Percentiles rank a stretch among this genome's conserved stretches.
Evolutionary conservation across 2,329 filamentous ascomycete genomes (phyloP).

Genomic region (Colletotrichum musicola): DNA sequence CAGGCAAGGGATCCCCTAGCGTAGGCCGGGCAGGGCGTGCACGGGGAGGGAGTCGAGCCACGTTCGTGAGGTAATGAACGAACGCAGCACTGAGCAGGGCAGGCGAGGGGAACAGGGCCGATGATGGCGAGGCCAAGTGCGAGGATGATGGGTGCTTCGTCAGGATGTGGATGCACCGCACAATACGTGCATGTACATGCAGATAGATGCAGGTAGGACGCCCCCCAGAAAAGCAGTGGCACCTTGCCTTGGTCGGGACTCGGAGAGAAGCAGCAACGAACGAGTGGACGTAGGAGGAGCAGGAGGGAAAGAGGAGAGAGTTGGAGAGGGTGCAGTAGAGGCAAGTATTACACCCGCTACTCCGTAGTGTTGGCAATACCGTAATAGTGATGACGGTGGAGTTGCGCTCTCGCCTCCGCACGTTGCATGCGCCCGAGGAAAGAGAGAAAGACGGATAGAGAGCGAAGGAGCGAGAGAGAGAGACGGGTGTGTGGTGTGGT

Average conservation of each 20-base stretch:
- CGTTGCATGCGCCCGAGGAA: not conserved
- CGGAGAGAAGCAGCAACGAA: conserved; percentile 5
- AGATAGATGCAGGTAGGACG: conserved; percentile 14
- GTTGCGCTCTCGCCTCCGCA: conserved; percentile 29
- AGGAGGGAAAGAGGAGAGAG: not conserved
- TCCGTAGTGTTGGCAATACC: too few relatives aligned
- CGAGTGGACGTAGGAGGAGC: not conserved
- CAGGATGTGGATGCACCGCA: conserved; percentile 9
- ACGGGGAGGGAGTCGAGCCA: conserved; percentile 23
- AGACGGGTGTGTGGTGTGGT: conserved; percentile 1
- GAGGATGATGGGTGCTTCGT: conserved; percentile 3
- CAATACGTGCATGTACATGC: conserved; percentile 9
- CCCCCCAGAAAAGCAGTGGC: conserved; percentile 17
- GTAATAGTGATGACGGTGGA: conserved; percentile 25
- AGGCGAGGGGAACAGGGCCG: conserved; percentile 3
- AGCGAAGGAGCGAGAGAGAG: not conserved
- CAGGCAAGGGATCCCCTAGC: conserved; percentile 12
- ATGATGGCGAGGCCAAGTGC: not conserved
- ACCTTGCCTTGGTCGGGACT: conserved; percentile 19
- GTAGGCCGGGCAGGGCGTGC: conserved; percentile 21
- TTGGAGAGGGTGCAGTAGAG: too few relatives aligned
- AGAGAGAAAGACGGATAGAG: not conserved
- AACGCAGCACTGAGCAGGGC: not conserved
- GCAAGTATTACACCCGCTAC: too few relatives aligned
- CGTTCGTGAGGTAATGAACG: conserved; percentile 20